phyloP scores from a whole-genome alignment of 768 basidiomycete species.

The Gymnopilus junonius region DNA sequence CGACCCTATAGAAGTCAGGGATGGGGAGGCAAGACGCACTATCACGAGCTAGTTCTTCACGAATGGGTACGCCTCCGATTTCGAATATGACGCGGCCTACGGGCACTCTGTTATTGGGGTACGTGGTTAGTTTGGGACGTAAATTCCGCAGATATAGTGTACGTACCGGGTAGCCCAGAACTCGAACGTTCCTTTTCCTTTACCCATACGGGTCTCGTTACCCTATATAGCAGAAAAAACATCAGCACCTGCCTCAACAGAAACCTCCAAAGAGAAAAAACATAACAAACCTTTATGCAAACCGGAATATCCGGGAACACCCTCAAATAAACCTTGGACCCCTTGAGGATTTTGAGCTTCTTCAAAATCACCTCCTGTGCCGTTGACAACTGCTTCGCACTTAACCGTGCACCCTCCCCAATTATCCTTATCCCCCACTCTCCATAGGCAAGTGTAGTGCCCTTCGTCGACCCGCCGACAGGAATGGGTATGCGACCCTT shows the following conservation, averaged over 20 bases:
- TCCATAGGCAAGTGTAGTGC: conserved; percentile 90
- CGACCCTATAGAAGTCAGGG: background rate
- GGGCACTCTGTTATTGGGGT: conserved; percentile 63
- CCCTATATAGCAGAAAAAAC: conserved; percentile 52
- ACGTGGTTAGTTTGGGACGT: background rate
- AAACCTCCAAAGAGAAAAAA: background rate
- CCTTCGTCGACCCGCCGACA: conserved; percentile 89
- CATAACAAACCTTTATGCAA: conserved; percentile 81
- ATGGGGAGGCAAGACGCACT: conserved; percentile 50
- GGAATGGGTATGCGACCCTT: conserved; percentile 89
- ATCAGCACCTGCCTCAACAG: background rate
- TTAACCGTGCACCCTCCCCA: conserved; percentile 78
- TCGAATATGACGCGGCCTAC: conserved; percentile 93
- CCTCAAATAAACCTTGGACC: conserved; percentile 82
- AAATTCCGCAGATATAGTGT: background rate
- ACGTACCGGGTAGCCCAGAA: conserved; percentile 92
- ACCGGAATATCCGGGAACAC: conserved; percentile 98
- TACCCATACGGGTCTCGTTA: conserved; percentile 99
- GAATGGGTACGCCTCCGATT: conserved; percentile 87
- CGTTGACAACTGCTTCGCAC: conserved; percentile 87
- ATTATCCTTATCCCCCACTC: conserved; percentile 93
- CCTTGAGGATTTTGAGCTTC: conserved; percentile 89
- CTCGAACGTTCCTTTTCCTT: conserved; percentile 97
- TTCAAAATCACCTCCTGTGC: conserved; percentile 89
- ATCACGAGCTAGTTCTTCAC: conserved; percentile 91